A percentile compares a stretch with the other conserved stretches of the same genome.
These are phyloP conservation scores for Pichia sp. DNA, from an alignment of 1,139 yeast genomes.

Conservation along the genomic window DNA sequence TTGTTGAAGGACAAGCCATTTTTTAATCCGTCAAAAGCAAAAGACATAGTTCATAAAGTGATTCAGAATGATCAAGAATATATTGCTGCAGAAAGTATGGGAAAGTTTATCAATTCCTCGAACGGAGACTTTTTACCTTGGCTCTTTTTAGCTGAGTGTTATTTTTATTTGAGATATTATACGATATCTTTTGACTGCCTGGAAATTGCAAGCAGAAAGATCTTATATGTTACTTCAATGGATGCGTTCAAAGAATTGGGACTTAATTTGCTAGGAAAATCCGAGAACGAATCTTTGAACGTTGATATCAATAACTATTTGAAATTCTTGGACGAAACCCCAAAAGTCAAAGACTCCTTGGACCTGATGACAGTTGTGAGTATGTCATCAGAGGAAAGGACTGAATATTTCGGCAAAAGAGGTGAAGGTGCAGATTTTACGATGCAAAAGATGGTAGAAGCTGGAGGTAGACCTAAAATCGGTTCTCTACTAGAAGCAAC, in stretches of 20 bases:
- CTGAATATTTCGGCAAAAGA: background rate
- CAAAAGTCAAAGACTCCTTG: background rate
- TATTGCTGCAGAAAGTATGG: conserved; percentile 1
- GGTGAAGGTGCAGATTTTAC: background rate
- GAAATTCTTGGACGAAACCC: background rate
- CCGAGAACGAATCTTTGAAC: background rate
- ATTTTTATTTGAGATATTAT: conserved; percentile 22
- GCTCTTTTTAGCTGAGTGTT: conserved; percentile 50
- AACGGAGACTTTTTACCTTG: conserved; percentile 40
- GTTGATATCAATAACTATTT: conserved; percentile 1
- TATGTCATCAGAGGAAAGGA: conserved; percentile 7
- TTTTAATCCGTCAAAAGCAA: conserved; percentile 30
- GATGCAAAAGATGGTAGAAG: background rate
- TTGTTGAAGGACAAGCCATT: conserved; percentile 25
- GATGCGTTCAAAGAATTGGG: background rate
- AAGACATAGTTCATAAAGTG: conserved; percentile 29
- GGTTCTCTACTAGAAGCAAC: background rate
- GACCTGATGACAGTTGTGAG: conserved; percentile 2
- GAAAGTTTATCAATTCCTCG: conserved; percentile 13
- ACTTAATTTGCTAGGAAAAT: background rate
- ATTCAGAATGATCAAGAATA: conserved; percentile 20
- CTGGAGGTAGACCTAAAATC: background rate
- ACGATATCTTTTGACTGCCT: conserved; percentile 10
- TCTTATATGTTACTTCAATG: background rate
- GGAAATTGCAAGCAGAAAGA: conserved; percentile 10